Evolutionary conservation across 2,329 filamentous ascomycete species (phyloP).

Genomic region (Microascus cirrosus): DNA sequence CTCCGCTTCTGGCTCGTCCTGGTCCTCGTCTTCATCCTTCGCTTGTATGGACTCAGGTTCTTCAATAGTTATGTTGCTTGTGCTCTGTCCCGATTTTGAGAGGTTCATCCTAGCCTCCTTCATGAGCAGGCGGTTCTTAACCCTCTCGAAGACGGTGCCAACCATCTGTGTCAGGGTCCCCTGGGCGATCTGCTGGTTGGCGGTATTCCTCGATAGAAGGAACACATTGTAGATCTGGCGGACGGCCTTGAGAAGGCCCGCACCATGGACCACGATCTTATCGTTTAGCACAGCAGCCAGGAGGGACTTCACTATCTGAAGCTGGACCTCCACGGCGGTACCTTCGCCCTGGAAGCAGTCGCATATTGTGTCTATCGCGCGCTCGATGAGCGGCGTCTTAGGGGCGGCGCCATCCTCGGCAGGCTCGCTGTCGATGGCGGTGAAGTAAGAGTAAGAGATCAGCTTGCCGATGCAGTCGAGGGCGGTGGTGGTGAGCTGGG

Average conservation of each 20-base stretch:
- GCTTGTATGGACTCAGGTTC: conserved; percentile 25
- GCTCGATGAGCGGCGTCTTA: conserved; percentile 73
- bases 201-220: conserved; percentile 81
- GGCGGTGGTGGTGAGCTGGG: conserved; percentile 76
- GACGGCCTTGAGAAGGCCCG: conserved; percentile 89
- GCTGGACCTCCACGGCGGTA: conserved; percentile 81
- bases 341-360: conserved; percentile 97
- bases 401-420: conserved; percentile 26
- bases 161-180: conserved; percentile 98
- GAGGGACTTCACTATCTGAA: conserved; percentile 96
- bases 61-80: conserved; percentile 40
- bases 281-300: conserved; percentile 93
- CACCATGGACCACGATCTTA: conserved; percentile 96
- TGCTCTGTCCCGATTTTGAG: conserved; percentile 37
- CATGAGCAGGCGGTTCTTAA: conserved; percentile 74
- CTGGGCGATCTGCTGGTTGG: conserved; percentile 95
- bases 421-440: conserved; percentile 30
- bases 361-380: conserved; percentile 98
- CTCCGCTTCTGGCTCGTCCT: conserved; percentile 18
- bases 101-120: conserved; percentile 67
- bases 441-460: conserved; percentile 98
- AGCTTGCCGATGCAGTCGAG: conserved; percentile 98
- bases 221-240: conserved; percentile 99
- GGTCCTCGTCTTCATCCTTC: conserved; percentile 16
- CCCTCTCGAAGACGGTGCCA: conserved; percentile 91